Conservation (phyloP, 805 yeast species). For the Pichia nakasei region DNA sequence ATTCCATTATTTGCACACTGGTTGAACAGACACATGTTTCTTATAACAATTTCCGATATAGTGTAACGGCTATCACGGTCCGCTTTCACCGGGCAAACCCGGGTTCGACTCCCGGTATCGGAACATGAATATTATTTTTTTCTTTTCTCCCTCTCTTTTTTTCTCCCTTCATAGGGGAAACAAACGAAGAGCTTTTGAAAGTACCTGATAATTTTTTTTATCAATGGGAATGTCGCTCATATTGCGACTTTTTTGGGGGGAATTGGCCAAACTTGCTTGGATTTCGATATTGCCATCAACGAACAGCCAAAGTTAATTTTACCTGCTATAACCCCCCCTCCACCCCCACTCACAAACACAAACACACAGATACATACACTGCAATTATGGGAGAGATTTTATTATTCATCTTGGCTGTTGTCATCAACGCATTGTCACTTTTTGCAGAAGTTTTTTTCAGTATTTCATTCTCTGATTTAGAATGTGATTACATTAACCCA, state of each 20-base stretch:
- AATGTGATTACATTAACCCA: conserved; percentile 94
- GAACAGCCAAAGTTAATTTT: too few relatives aligned
- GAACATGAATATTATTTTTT: conserved; percentile 14
- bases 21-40: not conserved
- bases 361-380: too few relatives aligned
- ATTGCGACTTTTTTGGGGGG: too few relatives aligned
- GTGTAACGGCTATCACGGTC: conserved; percentile 35
- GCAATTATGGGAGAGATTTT: conserved; percentile 30
- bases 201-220: too few relatives aligned
- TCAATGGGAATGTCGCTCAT: too few relatives aligned
- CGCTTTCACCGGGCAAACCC: conserved; percentile 37
- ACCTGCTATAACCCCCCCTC: not conserved
- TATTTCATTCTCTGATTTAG: conserved; percentile 90
- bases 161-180: too few relatives aligned
- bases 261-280: too few relatives aligned
- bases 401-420: conserved; percentile 67
- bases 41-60: conserved; percentile 24
- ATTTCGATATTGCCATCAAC: too few relatives aligned
- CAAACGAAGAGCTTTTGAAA: too few relatives aligned
- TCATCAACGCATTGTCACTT: conserved; percentile 79
- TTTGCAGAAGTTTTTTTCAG: conserved; percentile 92
- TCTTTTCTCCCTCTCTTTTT: too few relatives aligned
- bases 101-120: conserved; percentile 37
- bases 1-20: too few relatives aligned
- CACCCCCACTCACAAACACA: too few relatives aligned